Evolutionary conservation across 164 flowering plant species (phyloP).

Genomic region (Vitis rupestris): DNA sequence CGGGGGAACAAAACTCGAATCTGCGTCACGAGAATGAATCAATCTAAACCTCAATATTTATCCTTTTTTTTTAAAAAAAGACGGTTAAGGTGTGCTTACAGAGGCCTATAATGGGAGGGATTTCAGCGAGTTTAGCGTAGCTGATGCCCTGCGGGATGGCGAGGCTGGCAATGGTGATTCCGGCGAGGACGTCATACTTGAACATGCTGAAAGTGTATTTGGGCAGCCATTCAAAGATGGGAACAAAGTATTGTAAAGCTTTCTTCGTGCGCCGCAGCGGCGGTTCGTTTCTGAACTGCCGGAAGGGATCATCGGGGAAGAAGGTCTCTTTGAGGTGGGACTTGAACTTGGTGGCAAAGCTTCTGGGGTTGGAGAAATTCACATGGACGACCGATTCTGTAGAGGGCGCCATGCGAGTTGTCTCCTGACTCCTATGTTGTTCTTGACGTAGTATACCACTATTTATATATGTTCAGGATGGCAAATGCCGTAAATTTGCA

Average conservation of each 20-base stretch:
- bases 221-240: conserved; percentile 64
- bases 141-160: conserved; percentile 83
- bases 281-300: conserved; percentile 28
- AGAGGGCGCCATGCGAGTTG: too few species aligned
- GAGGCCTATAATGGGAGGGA: conserved; percentile 69
- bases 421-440: too few species aligned
- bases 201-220: conserved; percentile 37
- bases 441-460: too few species aligned
- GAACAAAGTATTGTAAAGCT: conserved; percentile 53
- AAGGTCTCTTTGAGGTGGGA: conserved; percentile 56
- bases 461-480: too few species aligned
- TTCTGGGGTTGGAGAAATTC: conserved; percentile 36
- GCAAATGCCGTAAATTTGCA: too few species aligned
- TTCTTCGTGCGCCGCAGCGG: conserved; percentile 10
- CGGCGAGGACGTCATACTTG: conserved; percentile 53
- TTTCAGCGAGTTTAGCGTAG: conserved; percentile 61
- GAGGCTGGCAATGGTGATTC: conserved; percentile 73
- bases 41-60: too few species aligned
- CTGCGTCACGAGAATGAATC: conserved; percentile 28
- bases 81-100: conserved; percentile 33
- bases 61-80: background rate
- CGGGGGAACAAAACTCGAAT: conserved; percentile 89
- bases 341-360: conserved; percentile 32
- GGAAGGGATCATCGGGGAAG: conserved; percentile 80
- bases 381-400: conserved; percentile 10